phyloP scores from a whole-genome alignment of 1,284 basidiomycete genomes.

The Erythrobasidium hasegawianum region DNA sequence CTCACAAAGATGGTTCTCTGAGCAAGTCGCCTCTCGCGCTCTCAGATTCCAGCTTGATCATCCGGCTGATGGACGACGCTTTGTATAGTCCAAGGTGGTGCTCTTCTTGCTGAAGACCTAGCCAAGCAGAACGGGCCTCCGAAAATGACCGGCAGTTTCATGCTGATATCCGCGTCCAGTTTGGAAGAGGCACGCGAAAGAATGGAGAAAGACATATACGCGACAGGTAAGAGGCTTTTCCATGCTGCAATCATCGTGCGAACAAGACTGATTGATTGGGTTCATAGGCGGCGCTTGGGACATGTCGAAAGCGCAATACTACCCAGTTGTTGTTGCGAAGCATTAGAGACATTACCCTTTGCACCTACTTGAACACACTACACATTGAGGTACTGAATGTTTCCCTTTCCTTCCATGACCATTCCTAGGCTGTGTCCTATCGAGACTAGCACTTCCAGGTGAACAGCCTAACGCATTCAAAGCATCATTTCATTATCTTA shows the following conservation, averaged over 20 bases:
- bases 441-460: no score
- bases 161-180: conserved; percentile 23
- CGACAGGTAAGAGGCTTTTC: neutral
- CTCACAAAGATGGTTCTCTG: neutral
- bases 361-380: no score
- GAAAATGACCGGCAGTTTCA: conserved; percentile 29
- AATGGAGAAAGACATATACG: conserved; percentile 31
- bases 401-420: no score
- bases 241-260: no score
- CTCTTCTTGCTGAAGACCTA: conserved; percentile 18
- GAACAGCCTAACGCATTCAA: no score
- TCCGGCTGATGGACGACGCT: neutral
- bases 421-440: no score
- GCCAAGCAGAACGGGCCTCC: conserved; percentile 15
- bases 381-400: no score
- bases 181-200: conserved; percentile 23
- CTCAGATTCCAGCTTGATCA: no score
- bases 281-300: conserved; percentile 25
- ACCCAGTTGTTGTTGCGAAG: conserved; percentile 8
- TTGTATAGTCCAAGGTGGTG: conserved; percentile 25
- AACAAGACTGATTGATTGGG: neutral
- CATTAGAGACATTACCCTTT: no score
- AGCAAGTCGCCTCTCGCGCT: no score
- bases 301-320: conserved; percentile 23
- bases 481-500: no score